Evolutionary conservation across 495 filamentous ascomycete genomes (phyloP).

Genomic region (Penicillium pulvis): DNA sequence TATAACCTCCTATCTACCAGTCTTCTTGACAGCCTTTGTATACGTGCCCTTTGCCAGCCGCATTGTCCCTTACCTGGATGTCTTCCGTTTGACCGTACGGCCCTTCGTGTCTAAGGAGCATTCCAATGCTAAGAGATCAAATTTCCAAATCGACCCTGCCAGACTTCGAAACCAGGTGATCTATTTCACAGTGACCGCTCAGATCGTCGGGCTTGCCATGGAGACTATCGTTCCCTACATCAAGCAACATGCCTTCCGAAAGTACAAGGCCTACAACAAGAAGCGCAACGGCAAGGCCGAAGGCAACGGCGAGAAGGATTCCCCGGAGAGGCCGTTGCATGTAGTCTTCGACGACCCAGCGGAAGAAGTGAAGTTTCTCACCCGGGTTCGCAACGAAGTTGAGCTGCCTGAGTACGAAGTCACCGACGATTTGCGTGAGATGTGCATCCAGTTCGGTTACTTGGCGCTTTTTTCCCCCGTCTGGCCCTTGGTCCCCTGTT

Average conservation of each 20-base stretch:
- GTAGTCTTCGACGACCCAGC: constrained; percentile 52
- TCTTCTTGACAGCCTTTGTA: constrained; percentile 93
- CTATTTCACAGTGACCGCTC: constrained; percentile 95
- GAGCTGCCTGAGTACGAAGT: constrained; percentile 86
- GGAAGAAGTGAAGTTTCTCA: constrained; percentile 76
- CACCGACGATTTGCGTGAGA: constrained; percentile 84
- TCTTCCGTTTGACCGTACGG: constrained; percentile 77
- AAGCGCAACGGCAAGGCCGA: constrained; percentile 32
- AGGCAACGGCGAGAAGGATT: constrained; percentile 28
- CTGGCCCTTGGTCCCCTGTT: constrained; percentile 87
- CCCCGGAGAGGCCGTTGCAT: constrained; percentile 23
- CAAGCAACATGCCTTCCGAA: constrained; percentile 71
- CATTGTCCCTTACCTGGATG: constrained; percentile 86
- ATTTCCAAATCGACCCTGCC: constrained; percentile 82
- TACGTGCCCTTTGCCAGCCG: constrained; percentile 91
- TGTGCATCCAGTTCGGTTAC: constrained; percentile 95
- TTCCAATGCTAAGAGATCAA: constrained; percentile 48
- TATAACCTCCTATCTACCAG: constrained; percentile 91
- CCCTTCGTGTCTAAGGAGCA: constrained; percentile 74
- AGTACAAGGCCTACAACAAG: constrained; percentile 64
- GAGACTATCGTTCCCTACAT: constrained; percentile 85
- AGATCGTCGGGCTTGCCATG: constrained; percentile 83
- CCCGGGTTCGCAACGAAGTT: constrained; percentile 83
- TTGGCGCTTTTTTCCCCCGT: constrained; percentile 90
- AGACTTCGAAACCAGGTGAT: constrained; percentile 90